These are phyloP conservation scores for Colletotrichum magnum DNA, from an alignment of 2,329 filamentous ascomycete genomes.

Conservation along the genomic window DNA sequence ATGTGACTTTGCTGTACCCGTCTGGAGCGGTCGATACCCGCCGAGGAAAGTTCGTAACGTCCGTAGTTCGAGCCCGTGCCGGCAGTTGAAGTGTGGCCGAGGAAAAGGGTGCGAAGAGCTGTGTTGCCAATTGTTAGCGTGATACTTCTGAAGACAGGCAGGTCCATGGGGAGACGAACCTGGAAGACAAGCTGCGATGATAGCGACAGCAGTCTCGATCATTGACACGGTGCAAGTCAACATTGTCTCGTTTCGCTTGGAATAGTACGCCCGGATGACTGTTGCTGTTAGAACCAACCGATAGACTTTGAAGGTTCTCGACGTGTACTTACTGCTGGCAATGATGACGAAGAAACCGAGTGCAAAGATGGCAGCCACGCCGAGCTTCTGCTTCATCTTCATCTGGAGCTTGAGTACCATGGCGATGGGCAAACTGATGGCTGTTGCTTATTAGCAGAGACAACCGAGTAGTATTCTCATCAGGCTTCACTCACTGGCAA, in stretches of 20 bases:
- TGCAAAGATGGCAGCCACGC: conserved; percentile 49
- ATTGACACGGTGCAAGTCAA: conserved; percentile 55
- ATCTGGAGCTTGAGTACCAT: conserved; percentile 54
- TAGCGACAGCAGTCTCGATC: conserved; percentile 55
- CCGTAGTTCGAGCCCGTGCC: conserved; percentile 29
- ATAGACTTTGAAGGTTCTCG: rapidly evolving
- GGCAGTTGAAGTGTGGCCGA: conserved; percentile 29
- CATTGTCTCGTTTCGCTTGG: conserved; percentile 52
- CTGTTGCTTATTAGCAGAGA: conserved; percentile 35
- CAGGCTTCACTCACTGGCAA: conserved; percentile 6
- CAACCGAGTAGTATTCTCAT: not conserved
- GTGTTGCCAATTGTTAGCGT: not conserved
- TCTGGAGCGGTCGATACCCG: conserved; percentile 10
- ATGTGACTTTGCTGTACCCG: conserved; percentile 33
- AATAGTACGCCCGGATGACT: conserved; percentile 54
- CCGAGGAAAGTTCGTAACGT: conserved; percentile 34
- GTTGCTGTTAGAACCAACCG: not conserved
- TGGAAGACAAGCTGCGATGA: conserved; percentile 56
- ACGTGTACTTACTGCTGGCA: conserved; percentile 45
- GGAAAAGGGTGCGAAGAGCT: conserved; percentile 33
- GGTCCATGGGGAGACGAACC: conserved; percentile 38
- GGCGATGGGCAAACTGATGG: conserved; percentile 51
- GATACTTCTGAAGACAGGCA: not conserved
- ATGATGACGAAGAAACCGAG: conserved; percentile 51
- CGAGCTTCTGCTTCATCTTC: conserved; percentile 50